Evolutionary conservation across 2,329 filamentous ascomycete species (phyloP).

Genomic region (Penicillium sp.): DNA sequence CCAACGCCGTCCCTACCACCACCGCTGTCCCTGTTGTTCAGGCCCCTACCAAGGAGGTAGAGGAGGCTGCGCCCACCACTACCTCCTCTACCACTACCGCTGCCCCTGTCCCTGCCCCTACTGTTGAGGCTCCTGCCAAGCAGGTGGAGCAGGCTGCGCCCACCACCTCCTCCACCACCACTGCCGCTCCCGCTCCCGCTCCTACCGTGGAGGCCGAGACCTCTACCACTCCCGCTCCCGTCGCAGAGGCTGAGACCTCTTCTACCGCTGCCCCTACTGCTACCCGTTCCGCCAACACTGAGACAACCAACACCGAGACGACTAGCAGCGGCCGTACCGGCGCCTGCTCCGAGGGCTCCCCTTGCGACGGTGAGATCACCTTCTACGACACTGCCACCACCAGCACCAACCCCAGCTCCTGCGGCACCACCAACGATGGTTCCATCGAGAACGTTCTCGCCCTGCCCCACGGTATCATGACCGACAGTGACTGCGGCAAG

Average conservation of each 20-base stretch:
- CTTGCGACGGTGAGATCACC: constrained; percentile 63
- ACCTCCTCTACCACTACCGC: constrained; percentile 10
- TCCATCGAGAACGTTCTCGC: constrained; percentile 64
- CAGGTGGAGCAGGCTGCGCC: constrained; percentile 2
- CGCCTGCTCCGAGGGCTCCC: constrained; percentile 25
- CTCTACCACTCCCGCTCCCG: constrained; percentile 8
- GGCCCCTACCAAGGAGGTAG: neutral
- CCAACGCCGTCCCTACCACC: constrained; percentile 15
- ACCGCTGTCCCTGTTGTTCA: constrained; percentile 9
- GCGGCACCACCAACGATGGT: constrained; percentile 62
- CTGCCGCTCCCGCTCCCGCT: constrained; percentile 11
- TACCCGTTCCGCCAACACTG: neutral
- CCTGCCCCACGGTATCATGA: constrained; percentile 63
- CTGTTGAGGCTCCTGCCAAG: neutral
- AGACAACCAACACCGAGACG: constrained; percentile 11
- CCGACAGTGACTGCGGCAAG: constrained; percentile 68
- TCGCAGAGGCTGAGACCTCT: neutral
- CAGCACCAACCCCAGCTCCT: constrained; percentile 48
- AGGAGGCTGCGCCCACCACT: constrained; percentile 9
- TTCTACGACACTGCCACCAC: constrained; percentile 70
- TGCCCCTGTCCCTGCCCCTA: constrained; percentile 5
- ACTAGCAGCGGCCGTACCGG: constrained; percentile 22
- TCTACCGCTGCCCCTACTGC: neutral
- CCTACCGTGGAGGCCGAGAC: constrained; percentile 5
- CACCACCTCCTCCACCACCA: constrained; percentile 8